Evolutionary conservation across 805 yeast genomes (phyloP).

Genomic region (Wickerhamiella bombiphila): DNA sequence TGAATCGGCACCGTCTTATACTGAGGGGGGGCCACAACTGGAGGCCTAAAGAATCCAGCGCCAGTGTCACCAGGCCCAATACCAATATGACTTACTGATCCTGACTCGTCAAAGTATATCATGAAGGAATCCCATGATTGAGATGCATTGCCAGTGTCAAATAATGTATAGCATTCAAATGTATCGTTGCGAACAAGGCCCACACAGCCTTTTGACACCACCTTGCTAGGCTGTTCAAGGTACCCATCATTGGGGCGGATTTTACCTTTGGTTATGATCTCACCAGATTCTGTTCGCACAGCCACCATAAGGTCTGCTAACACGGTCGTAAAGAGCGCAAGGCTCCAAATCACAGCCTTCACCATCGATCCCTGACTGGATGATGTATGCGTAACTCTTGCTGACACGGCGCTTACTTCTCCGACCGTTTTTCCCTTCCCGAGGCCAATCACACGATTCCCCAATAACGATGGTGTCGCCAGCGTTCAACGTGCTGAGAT

Average conservation of each 20-base stretch:
- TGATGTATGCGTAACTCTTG: background rate
- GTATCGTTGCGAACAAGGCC: no score
- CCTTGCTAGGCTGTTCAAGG: no score
- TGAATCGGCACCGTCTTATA: background rate
- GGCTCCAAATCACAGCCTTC: background rate
- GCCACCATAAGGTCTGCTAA: background rate
- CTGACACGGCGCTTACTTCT: no score
- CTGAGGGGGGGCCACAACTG: background rate
- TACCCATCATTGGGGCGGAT: no score
- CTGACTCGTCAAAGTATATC: constrained; percentile 3
- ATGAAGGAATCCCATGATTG: background rate
- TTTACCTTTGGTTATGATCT: no score
- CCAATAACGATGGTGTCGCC: constrained; percentile 14
- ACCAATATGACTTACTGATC: constrained; percentile 3
- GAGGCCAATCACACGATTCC: background rate
- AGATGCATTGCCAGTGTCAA: background rate
- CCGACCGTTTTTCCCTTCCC: constrained; percentile 3
- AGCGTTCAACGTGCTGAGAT: constrained; percentile 44
- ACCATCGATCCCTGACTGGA: constrained; percentile 6
- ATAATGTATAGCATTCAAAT: background rate
- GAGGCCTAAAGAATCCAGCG: constrained; percentile 2
- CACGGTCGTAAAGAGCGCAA: background rate
- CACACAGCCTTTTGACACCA: background rate
- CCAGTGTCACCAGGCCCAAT: background rate
- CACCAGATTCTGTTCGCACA: background rate